These are phyloP conservation scores for Chrysopogon serrulatus DNA, from an alignment of 176 grass and related monocot genomes.

Conservation along the genomic window DNA sequence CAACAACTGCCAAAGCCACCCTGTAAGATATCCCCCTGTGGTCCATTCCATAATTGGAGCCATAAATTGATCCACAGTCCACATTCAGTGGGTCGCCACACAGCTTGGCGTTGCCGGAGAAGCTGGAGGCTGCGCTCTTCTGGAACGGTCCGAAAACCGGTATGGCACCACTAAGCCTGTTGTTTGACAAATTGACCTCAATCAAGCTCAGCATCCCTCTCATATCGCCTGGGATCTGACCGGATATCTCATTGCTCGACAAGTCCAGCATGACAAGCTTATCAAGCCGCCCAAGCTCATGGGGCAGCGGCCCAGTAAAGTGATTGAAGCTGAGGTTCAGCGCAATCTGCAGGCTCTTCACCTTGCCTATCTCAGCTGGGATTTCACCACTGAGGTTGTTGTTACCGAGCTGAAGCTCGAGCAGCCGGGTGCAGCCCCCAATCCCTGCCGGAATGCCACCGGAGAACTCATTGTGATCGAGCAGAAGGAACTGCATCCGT, in stretches of 20 bases:
- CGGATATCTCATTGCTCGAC: constrained; percentile 84
- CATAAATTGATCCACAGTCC: constrained; percentile 51
- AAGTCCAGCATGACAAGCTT: constrained; percentile 85
- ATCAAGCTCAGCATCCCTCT: constrained; percentile 98
- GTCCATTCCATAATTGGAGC: constrained; percentile 52
- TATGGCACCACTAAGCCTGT: constrained; percentile 61
- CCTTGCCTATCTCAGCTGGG: constrained; percentile 76
- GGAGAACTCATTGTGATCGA: constrained; percentile 74
- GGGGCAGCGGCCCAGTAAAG: constrained; percentile 57
- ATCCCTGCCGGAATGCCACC: constrained; percentile 53
- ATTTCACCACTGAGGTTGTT: constrained; percentile 72
- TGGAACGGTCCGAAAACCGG: constrained; percentile 80
- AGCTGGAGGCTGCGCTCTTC: constrained; percentile 75
- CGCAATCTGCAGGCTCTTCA: constrained; percentile 91
- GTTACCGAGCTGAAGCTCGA: constrained; percentile 73
- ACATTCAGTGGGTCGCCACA: constrained; percentile 72
- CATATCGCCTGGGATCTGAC: constrained; percentile 69
- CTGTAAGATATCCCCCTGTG: constrained; percentile 85
- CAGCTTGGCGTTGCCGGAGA: constrained; percentile 68
- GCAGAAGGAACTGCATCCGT: constrained; percentile 82
- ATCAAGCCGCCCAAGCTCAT: constrained; percentile 73
- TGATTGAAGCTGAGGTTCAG: constrained; percentile 95
- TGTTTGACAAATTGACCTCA: constrained; percentile 93
- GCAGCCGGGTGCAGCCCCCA: constrained; percentile 53
- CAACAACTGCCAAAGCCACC: constrained; percentile 69